A percentile compares a stretch with the other conserved stretches of the same genome.
Evolutionary conservation across 805 yeast genomes (phyloP).

Genomic region (Sporopachydermia quercuum): DNA sequence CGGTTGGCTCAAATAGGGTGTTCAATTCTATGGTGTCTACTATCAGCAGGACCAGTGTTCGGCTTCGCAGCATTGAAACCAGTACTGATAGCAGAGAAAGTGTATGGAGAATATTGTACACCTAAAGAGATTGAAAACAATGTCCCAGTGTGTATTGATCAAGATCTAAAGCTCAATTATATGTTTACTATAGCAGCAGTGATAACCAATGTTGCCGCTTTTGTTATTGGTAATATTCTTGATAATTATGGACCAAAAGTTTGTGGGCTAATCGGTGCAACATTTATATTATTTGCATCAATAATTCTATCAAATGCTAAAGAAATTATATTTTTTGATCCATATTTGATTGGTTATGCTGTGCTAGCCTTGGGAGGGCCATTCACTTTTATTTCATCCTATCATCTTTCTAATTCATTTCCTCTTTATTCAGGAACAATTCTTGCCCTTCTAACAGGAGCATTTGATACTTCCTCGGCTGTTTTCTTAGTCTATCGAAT

Average conservation of each 20-base stretch:
- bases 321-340: conserved; percentile 30
- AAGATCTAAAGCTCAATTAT: conserved; percentile 68
- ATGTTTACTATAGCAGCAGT: conserved; percentile 82
- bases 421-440: conserved; percentile 72
- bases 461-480: conserved; percentile 88
- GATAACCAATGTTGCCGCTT: conserved; percentile 68
- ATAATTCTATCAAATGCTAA: conserved; percentile 27
- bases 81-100: conserved; percentile 59
- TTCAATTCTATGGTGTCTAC: conserved; percentile 74
- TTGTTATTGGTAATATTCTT: conserved; percentile 67
- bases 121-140: conserved; percentile 13
- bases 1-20: conserved; percentile 45
- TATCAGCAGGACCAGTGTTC: conserved; percentile 88
- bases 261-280: conserved; percentile 62
- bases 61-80: conserved; percentile 95
- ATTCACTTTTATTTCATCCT: conserved; percentile 77
- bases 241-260: conserved; percentile 72
- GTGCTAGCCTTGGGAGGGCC: conserved; percentile 85
- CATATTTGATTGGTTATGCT: conserved; percentile 61
- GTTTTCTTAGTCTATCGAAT: conserved; percentile 63
- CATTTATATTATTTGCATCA: conserved; percentile 43
- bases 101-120: conserved; percentile 50
- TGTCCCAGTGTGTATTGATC: conserved; percentile 39
- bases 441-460: conserved; percentile 78
- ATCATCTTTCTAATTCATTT: conserved; percentile 79